Evolutionary conservation across 176 grass and related monocot genomes (phyloP).

Genomic region (Alloteropsis semialata): DNA sequence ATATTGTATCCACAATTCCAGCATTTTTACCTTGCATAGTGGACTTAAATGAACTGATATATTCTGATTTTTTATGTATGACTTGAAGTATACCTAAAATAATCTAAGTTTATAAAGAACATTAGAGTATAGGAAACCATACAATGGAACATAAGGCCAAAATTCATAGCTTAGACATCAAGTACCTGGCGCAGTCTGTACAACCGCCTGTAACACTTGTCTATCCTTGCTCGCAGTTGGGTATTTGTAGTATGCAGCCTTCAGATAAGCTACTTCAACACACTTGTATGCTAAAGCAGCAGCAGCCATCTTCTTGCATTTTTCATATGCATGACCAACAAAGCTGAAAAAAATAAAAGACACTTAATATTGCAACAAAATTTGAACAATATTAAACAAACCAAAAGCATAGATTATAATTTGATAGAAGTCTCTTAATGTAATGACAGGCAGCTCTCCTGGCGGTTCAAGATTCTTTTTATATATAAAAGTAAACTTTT

Average conservation of each 20-base stretch:
- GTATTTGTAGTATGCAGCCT: slow-evolving; percentile 88
- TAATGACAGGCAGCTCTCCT: too few species aligned
- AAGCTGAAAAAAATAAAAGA: slow-evolving; percentile 59
- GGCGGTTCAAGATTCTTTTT: too few species aligned
- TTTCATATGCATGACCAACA: slow-evolving; percentile 90
- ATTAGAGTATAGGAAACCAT: background rate
- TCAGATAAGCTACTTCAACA: slow-evolving; percentile 98
- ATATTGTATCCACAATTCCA: slow-evolving; percentile 2
- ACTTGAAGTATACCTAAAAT: background rate
- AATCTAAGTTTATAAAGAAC: background rate
- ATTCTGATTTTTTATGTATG: background rate
- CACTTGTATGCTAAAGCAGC: slow-evolving; percentile 96
- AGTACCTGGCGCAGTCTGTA: slow-evolving; percentile 76
- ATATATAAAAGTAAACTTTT: slow-evolving; percentile 18
- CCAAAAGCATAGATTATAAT: background rate
- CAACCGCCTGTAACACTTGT: slow-evolving; percentile 75
- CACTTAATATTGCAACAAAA: slow-evolving; percentile 14
- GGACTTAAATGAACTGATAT: background rate
- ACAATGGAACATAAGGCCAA: slow-evolving; percentile 3
- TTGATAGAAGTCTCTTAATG: slow-evolving; percentile 12
- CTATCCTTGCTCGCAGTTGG: slow-evolving; percentile 72
- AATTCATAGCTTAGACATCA: slow-evolving; percentile 23
- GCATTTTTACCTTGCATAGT: background rate
- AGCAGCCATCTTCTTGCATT: slow-evolving; percentile 78
- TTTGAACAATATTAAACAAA: slow-evolving; percentile 6